Percentiles rank a stretch among this genome's conserved stretches.
Evolutionary conservation across 2,329 filamentous ascomycete genomes (phyloP).

Genomic region (Curvularia spicifera): DNA sequence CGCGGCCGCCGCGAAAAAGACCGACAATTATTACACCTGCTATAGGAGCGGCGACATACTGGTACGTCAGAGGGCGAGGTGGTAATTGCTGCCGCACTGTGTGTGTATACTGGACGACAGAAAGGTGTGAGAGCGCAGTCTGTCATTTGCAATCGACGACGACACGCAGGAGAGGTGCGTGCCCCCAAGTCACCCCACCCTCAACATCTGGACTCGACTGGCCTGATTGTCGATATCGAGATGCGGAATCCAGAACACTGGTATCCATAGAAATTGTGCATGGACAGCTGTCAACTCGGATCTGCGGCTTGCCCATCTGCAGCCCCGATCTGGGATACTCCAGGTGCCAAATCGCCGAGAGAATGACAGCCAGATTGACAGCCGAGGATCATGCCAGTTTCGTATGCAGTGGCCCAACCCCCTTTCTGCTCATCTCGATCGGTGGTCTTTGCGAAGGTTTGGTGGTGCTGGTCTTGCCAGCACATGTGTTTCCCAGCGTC

Average conservation of each 20-base stretch:
- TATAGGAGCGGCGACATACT: background rate
- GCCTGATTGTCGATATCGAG: background rate
- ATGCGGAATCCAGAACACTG: conserved; percentile 15
- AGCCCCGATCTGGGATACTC: conserved; percentile 1
- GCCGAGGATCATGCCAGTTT: conserved; percentile 9
- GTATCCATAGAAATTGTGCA: conserved; percentile 11
- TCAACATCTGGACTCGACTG: conserved; percentile 7
- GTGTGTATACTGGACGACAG: background rate
- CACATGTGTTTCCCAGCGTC: background rate
- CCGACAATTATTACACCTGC: conserved; percentile 2
- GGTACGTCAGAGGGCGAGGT: background rate
- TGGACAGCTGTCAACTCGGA: conserved; percentile 12
- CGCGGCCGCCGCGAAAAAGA: conserved; percentile 13
- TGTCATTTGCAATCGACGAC: background rate
- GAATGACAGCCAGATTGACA: background rate
- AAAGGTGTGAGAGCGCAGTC: background rate
- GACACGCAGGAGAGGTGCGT: background rate
- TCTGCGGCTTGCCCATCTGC: conserved; percentile 7
- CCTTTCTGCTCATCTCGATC: background rate
- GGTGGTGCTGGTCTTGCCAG: background rate
- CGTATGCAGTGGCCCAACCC: conserved; percentile 3
- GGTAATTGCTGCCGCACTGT: background rate
- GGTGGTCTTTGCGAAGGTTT: background rate
- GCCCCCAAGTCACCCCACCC: conserved; percentile 5
- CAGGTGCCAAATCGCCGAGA: background rate